phyloP scores from a whole-genome alignment of 345 rosid genomes.

The Syzygium grande region DNA sequence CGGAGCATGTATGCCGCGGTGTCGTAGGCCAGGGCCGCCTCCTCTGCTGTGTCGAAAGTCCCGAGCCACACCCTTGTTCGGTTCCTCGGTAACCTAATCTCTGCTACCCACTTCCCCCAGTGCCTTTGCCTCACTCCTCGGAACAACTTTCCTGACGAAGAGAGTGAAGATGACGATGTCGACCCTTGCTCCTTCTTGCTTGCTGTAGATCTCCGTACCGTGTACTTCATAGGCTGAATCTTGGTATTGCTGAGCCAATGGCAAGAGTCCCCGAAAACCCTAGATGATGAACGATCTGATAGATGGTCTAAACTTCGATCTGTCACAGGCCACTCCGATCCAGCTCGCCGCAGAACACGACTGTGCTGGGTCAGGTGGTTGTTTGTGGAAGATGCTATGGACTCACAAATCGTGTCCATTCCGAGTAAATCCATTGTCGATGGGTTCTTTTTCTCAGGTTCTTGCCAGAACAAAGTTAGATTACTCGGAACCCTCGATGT shows the following conservation, averaged over 20 bases:
- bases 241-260: conserved; percentile 51
- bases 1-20: conserved; percentile 85
- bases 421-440: conserved; percentile 6
- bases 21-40: conserved; percentile 89
- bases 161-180: not conserved
- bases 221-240: conserved; percentile 63
- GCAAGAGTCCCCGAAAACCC: not conserved
- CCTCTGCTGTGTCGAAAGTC: conserved; percentile 88
- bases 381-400: not conserved
- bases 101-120: conserved; percentile 99
- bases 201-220: conserved; percentile 21
- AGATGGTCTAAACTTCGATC: conserved; percentile 4
- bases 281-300: not conserved
- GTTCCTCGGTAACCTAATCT: conserved; percentile 87
- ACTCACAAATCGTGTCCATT: conserved; percentile 11
- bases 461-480: conserved; percentile 49
- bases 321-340: conserved; percentile 18
- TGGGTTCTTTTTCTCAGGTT: conserved; percentile 24
- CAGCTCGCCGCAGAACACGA: not conserved
- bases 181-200: not conserved
- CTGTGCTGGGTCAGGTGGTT: not conserved
- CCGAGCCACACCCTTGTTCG: conserved; percentile 97
- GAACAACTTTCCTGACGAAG: conserved; percentile 49
- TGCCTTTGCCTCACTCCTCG: conserved; percentile 96
- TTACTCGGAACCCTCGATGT: conserved; percentile 34